Percentiles rank a stretch among this genome's conserved stretches.
phyloP scores from a whole-genome alignment of 2,329 filamentous ascomycete genomes.

The Phyllosticta paracitricarpa region DNA sequence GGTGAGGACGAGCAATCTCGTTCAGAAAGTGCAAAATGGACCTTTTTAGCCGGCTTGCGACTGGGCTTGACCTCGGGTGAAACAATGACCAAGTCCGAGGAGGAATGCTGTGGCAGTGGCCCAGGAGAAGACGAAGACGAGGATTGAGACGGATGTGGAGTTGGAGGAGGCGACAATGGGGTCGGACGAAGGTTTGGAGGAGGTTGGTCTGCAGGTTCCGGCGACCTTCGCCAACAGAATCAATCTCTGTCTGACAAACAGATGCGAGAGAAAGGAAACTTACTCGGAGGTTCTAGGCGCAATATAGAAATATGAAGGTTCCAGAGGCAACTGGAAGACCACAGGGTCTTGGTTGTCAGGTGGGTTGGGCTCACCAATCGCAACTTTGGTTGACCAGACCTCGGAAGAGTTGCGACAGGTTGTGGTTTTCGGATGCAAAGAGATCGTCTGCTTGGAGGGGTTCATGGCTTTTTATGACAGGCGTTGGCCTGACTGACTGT shows the following conservation, averaged over 20 bases:
- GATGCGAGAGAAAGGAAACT: background rate
- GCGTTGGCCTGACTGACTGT: background rate
- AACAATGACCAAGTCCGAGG: background rate
- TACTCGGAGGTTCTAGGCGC: background rate
- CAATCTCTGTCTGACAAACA: background rate
- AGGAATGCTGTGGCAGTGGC: background rate
- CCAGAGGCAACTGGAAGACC: background rate
- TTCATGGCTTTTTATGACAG: background rate
- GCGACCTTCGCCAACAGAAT: background rate
- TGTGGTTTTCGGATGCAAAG: background rate
- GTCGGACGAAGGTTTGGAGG: background rate
- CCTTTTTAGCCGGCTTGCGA: background rate
- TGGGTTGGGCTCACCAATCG: background rate
- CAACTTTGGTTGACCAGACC: background rate
- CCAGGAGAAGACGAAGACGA: background rate
- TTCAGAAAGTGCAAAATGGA: background rate
- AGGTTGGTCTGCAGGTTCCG: background rate
- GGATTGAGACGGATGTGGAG: background rate
- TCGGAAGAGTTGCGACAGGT: background rate
- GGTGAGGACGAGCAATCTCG: background rate
- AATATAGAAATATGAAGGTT: background rate
- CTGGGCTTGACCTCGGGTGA: background rate
- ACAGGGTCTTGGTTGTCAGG: background rate
- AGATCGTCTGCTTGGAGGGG: background rate
- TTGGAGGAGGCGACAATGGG: background rate